Evolutionary conservation across 768 basidiomycete species (phyloP), one percentile per base, ranked within the genome.

Genomic region (Kwoniella bestiolae): DNA sequence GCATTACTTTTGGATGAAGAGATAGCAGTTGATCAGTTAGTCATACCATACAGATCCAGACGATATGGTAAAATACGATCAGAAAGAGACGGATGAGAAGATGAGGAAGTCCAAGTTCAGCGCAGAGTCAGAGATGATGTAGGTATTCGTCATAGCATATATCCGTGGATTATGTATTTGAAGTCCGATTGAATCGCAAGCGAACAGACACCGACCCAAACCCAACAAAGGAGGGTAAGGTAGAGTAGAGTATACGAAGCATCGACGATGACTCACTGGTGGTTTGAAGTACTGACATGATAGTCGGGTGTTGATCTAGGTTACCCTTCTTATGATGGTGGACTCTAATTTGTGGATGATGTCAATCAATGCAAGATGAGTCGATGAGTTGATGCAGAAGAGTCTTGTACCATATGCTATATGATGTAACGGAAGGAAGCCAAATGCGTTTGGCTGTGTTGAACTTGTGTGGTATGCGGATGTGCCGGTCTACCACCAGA

Each of bases 211-310:
- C n/a, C 28, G 26, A 55, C n/a, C 23, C 8, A 21, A 47, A 47
- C 8, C 6, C n/a, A 14, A 29, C 18, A 46, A 14, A n/a, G 44
- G 28, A 25, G 41, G 28, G 25, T n/a, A 11, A 50, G 16, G n/a
- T 23, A 7, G 23, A 6, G 21, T 8, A 32, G 12, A n/a, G n/a
- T n/a, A n/a, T n/a, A n/a, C n/a, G n/a, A n/a, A n/a, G n/a, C n/a
- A n/a, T n/a, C n/a, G n/a, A 26, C 23, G 23, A 3, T 23, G 21
- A 61, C 60, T 41, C 41, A 63, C 61, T 53, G 44, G 35, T 63
- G 26, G 61, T 32, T 34, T 63, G 61, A 18, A 63, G 12, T n/a
- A 32, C 61, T 38, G 61, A 63, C 61, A 63, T 63, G 23, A n/a
- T 53, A 7, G 60, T 57, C 41, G 21, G 41, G 9, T 38, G 6